phyloP scores from a whole-genome alignment of 1,139 yeast species.

The Scheffersomyces stambukii region DNA sequence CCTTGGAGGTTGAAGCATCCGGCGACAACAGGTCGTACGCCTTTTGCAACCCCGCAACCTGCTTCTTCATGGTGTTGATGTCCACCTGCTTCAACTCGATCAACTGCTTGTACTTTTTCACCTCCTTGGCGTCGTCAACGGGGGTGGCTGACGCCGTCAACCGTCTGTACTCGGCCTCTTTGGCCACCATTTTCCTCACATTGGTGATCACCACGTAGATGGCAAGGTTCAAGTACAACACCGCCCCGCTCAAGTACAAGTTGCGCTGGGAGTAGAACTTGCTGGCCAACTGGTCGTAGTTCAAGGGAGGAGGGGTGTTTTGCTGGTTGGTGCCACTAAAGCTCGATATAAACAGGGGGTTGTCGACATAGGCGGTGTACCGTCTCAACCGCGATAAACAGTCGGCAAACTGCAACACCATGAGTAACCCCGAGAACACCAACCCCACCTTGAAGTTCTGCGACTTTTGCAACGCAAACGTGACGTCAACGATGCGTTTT shows the following conservation, averaged over 20 bases:
- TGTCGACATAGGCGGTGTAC: constrained; percentile 19
- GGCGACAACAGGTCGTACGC: constrained; percentile 46
- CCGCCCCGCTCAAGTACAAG: constrained; percentile 67
- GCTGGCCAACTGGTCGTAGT: constrained; percentile 42
- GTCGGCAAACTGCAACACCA: constrained; percentile 56
- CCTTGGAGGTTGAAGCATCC: constrained; percentile 5
- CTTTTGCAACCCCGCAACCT: constrained; percentile 49
- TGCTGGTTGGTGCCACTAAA: too few species aligned
- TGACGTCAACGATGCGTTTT: constrained; percentile 36
- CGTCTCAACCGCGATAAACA: constrained; percentile 47
- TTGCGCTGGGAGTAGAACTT: constrained; percentile 71
- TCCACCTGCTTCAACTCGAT: constrained; percentile 45
- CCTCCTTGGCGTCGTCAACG: constrained; percentile 24
- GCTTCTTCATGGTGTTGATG: constrained; percentile 47
- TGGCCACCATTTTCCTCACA: constrained; percentile 54
- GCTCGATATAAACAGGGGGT: constrained; percentile 28
- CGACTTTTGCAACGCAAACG: constrained; percentile 31
- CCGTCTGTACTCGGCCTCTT: constrained; percentile 42
- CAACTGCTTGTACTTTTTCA: constrained; percentile 38
- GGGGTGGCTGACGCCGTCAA: constrained; percentile 15
- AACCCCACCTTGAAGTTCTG: constrained; percentile 49
- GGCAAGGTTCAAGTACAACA: constrained; percentile 55
- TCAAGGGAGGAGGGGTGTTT: constrained; percentile 13
- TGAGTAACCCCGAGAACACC: constrained; percentile 40
- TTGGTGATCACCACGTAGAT: constrained; percentile 55